phyloP scores from a whole-genome alignment of 179 eudicot genomes.

The Spinacia oleracea region DNA sequence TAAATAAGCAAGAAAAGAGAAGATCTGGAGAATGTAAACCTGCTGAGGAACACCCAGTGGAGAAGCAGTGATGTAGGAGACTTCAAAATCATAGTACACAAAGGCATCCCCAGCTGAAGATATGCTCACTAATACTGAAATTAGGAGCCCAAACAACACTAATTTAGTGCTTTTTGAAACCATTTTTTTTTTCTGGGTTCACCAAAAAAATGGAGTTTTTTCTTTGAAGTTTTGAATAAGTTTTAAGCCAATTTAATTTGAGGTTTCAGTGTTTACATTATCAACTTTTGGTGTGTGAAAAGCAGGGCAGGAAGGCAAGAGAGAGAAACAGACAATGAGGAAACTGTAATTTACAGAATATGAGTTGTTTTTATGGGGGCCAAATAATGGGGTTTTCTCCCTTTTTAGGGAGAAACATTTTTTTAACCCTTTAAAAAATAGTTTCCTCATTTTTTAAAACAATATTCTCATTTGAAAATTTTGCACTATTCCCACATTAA shows the following conservation, averaged over 20 bases:
- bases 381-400: background rate
- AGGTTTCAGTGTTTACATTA: slow-evolving; percentile 47
- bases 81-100: slow-evolving; percentile 59
- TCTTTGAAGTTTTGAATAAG: slow-evolving; percentile 20
- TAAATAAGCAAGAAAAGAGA: background rate
- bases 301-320: slow-evolving; percentile 15
- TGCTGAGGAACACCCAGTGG: slow-evolving; percentile 94
- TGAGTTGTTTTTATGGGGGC: slow-evolving; percentile 18
- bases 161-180: slow-evolving; percentile 7
- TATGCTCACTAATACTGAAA: slow-evolving; percentile 43
- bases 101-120: slow-evolving; percentile 75
- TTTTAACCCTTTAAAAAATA: no score
- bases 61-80: slow-evolving; percentile 91
- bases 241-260: background rate
- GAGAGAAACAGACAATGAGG: slow-evolving; percentile 19
- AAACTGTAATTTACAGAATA: slow-evolving; percentile 5
- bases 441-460: no score
- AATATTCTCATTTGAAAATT: no score
- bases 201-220: slow-evolving; percentile 15
- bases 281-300: slow-evolving; percentile 26
- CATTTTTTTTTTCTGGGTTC: slow-evolving; percentile 18
- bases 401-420: background rate
- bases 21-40: slow-evolving; percentile 41
- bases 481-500: no score
- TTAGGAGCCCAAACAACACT: slow-evolving; percentile 33